phyloP scores from a whole-genome alignment of 805 yeast genomes.

The Osmozyma mogii region DNA sequence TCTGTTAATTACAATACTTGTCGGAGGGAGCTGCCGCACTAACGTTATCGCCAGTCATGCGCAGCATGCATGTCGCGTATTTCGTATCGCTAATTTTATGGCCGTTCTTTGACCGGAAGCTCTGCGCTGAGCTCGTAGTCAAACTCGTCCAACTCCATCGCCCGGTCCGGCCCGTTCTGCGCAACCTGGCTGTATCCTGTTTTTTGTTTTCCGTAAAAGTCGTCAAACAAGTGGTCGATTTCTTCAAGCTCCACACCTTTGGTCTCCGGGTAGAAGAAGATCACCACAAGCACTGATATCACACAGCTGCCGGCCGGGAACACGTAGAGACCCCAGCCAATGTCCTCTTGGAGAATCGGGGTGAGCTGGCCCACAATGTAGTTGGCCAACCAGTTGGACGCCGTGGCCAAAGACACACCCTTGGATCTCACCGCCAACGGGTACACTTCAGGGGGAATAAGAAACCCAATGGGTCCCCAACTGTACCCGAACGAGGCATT shows the following conservation, averaged over 20 bases:
- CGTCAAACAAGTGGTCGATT: conserved; percentile 31
- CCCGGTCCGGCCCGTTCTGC: conserved; percentile 3
- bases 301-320: conserved; percentile 34
- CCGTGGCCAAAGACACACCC: conserved; percentile 38
- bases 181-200: conserved; percentile 6
- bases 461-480: conserved; percentile 41
- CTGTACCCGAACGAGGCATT: conserved; percentile 38
- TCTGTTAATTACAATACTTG: too few species aligned
- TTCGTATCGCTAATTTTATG: too few species aligned
- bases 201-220: conserved; percentile 19
- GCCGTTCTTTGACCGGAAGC: too few species aligned
- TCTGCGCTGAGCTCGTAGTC: conserved; percentile 13
- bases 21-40: too few species aligned
- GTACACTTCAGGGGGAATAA: conserved; percentile 37
- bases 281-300: conserved; percentile 26
- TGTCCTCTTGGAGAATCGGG: conserved; percentile 31
- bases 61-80: too few species aligned
- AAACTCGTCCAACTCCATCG: conserved; percentile 19
- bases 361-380: conserved; percentile 39
- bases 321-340: conserved; percentile 35
- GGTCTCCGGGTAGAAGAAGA: conserved; percentile 34
- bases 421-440: conserved; percentile 36
- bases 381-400: conserved; percentile 39
- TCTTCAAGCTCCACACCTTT: conserved; percentile 38
- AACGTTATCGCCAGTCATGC: too few species aligned